Base-by-base conservation (phyloP, 2,329 filamentous ascomycete species). In the Fusarium robinianum region DNA sequence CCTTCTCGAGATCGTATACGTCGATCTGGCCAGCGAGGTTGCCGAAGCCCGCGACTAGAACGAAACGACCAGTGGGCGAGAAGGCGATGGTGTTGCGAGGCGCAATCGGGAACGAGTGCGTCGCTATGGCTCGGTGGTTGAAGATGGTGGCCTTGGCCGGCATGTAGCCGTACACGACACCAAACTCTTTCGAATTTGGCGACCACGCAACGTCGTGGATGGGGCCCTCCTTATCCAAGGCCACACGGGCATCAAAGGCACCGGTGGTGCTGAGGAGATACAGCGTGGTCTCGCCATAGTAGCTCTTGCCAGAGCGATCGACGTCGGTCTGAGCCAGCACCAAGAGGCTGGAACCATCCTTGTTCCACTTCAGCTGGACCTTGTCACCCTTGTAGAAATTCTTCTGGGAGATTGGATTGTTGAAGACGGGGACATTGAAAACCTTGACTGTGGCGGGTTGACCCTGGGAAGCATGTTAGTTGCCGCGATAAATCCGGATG, bases 371-470 rank as follows among this genome's bases (percentile, higher is more conserved):
- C 65, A 99, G 76, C 72, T 96, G 90, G 33, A 99, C 92, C 76
- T 97, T 97, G 77, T 99, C 94, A 53, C 91, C 91, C 76, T 99
- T 99, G 83, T 90, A 99, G 67, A 99, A 99, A 2, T 87, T 96
- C 84, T 99, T 99, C 68, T 97, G 92, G 25, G 92, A 96, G 35
- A 96, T 84, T 5, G 91, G 85, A 39, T 75, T 76, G 53, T 73
- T 80, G 72, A 97, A 97, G 60, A 94, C 80, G 27, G 94, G 92
- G 23, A 97, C 88, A 58, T 92, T 90, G 75, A 87, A 99, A 49
- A 97, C 88, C 72, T 95, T 95, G 68, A 97, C 90, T 2, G 88
- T 82, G 41, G 94, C 91, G 23, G 94, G 94, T 80, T 91, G 88
- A 37, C 94, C 92, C 88, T 95, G 57, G 10, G 46, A 7, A 22